Evolutionary conservation across 441 rosid genomes (phyloP).

Genomic region (Euphorbia schlechtendalii): DNA sequence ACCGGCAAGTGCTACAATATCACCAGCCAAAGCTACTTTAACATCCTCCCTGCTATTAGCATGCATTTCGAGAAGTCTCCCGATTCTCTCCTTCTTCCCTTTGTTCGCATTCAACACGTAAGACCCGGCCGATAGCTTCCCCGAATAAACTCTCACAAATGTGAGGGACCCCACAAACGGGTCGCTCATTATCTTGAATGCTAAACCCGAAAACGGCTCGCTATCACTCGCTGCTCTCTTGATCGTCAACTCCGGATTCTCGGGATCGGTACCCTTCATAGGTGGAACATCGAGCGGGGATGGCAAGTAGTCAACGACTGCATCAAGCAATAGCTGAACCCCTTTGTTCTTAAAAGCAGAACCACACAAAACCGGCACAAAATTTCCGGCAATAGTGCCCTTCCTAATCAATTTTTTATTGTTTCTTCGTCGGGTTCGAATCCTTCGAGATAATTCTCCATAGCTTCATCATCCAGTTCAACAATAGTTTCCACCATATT

Average conservation of each 20-base stretch:
- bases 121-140: conserved; percentile 77
- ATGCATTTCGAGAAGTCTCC: conserved; percentile 95
- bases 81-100: conserved; percentile 94
- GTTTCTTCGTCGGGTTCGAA: conserved; percentile 78
- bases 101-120: conserved; percentile 88
- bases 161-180: conserved; percentile 92
- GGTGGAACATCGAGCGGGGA: conserved; percentile 82
- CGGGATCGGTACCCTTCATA: conserved; percentile 91
- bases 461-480: conserved; percentile 81
- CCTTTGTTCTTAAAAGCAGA: conserved; percentile 95
- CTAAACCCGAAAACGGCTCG: conserved; percentile 83
- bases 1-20: conserved; percentile 90
- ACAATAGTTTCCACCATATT: conserved; percentile 64
- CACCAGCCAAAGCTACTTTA: conserved; percentile 77
- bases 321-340: conserved; percentile 90
- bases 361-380: conserved; percentile 87
- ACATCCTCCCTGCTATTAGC: conserved; percentile 95
- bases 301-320: conserved; percentile 87
- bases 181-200: conserved; percentile 96
- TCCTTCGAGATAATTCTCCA: conserved; percentile 93
- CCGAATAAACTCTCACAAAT: conserved; percentile 82
- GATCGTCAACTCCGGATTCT: conserved; percentile 55
- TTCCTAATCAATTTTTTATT: conserved; percentile 61
- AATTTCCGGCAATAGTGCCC: conserved; percentile 61
- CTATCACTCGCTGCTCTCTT: conserved; percentile 64